phyloP scores from a whole-genome alignment of 148 eudicot genomes.

The Mesembryanthemum crystallinum region DNA sequence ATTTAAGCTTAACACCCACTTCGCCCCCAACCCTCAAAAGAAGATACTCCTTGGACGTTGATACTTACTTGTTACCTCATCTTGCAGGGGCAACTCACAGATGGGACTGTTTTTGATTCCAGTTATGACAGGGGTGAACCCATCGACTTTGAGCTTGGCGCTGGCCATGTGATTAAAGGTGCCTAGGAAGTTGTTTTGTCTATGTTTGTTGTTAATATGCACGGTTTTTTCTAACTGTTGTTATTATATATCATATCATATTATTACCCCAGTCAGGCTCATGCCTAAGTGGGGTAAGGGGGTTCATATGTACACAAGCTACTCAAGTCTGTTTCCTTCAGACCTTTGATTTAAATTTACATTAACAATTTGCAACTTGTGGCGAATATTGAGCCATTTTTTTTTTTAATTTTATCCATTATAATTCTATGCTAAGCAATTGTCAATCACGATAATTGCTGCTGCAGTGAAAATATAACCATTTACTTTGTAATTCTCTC shows the following conservation, averaged over 20 bases:
- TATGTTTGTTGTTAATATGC: background rate
- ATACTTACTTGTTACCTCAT: background rate
- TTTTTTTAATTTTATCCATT: no score
- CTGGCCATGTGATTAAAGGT: constrained; percentile 91
- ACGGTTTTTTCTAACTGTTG: background rate
- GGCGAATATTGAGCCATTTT: no score
- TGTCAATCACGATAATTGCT: no score
- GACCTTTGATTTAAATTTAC: no score
- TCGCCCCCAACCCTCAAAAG: background rate
- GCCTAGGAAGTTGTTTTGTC: background rate
- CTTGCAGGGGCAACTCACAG: constrained; percentile 91
- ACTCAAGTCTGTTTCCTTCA: no score
- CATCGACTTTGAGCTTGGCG: constrained; percentile 85
- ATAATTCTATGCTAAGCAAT: no score
- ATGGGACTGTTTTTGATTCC: constrained; percentile 95
- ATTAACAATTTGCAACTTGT: no score
- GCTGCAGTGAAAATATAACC: no score
- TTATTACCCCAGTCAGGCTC: no score
- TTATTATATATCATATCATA: background rate
- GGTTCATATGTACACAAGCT: no score
- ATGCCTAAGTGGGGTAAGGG: no score
- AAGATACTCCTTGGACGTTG: background rate
- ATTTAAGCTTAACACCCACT: background rate
- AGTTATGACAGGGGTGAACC: constrained; percentile 97
- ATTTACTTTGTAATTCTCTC: no score